phyloP scores from a whole-genome alignment of 169 alveolate genomes.

The Eimeria praecox region DNA sequence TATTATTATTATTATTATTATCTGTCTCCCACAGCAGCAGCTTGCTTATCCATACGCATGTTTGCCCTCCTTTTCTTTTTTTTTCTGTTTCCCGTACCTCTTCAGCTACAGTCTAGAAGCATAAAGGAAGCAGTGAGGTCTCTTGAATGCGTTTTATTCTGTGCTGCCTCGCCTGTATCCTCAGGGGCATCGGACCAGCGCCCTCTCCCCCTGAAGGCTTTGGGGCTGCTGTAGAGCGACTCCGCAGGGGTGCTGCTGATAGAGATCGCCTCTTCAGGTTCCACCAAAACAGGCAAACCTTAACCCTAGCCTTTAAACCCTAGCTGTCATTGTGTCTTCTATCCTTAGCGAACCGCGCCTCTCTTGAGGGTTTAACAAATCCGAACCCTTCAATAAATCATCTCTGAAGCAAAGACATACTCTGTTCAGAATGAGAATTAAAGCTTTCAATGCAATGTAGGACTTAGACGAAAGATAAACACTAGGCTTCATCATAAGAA shows the following conservation, averaged over 20 bases:
- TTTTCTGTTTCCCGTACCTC: neutral
- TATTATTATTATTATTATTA: no score
- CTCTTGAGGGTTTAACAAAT: neutral
- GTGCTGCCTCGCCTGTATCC: slow-evolving; percentile 31
- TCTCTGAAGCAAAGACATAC: neutral
- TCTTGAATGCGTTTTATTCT: neutral
- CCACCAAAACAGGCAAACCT: slow-evolving; percentile 48
- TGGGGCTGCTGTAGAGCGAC: slow-evolving; percentile 46
- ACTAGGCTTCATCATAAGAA: neutral
- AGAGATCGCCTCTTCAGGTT: slow-evolving; percentile 60
- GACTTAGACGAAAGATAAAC: neutral
- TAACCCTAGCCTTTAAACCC: slow-evolving; percentile 7
- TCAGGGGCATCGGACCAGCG: slow-evolving; percentile 40
- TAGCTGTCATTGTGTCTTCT: neutral
- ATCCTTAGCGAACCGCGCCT: neutral
- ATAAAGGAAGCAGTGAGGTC: neutral
- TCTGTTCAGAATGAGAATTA: neutral
- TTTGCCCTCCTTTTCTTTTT: neutral
- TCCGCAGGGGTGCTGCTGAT: slow-evolving; percentile 71
- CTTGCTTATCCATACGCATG: neutral
- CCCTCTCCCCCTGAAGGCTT: slow-evolving; percentile 52
- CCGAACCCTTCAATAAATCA: neutral
- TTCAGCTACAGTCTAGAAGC: neutral
- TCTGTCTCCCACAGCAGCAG: neutral
- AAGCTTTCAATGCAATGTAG: neutral